These are phyloP conservation scores for Diatrype stigma DNA, from an alignment of 2,329 filamentous ascomycete species.

Conservation along the genomic window DNA sequence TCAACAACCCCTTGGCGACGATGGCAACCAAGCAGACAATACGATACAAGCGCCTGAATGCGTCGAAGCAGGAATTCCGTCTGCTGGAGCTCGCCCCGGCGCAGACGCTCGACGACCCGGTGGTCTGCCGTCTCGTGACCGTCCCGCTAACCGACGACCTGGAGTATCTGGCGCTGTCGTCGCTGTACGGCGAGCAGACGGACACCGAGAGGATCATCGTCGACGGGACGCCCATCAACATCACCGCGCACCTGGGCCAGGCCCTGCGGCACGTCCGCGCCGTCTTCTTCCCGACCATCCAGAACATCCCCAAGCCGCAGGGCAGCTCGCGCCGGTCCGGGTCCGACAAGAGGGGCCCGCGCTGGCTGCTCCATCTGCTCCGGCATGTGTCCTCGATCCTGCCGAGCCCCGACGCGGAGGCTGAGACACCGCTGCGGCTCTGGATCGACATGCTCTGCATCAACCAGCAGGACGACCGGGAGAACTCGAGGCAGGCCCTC, in stretches of 20 bases:
- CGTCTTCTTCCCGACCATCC: slow-evolving; percentile 27
- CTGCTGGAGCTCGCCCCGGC: slow-evolving; percentile 29
- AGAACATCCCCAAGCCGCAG: background rate
- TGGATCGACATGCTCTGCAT: slow-evolving; percentile 9
- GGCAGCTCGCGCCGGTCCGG: background rate
- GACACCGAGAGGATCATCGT: slow-evolving; percentile 27
- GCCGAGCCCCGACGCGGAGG: background rate
- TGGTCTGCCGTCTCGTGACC: slow-evolving; percentile 31
- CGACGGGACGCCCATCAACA: slow-evolving; percentile 20
- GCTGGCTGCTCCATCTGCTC: slow-evolving; percentile 7
- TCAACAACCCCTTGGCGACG: background rate
- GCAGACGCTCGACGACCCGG: slow-evolving; percentile 21
- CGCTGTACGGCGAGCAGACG: slow-evolving; percentile 8
- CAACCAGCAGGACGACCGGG: slow-evolving; percentile 5
- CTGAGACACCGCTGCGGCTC: slow-evolving; percentile 3
- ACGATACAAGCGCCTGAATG: slow-evolving; percentile 16
- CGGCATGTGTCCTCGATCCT: slow-evolving; percentile 5
- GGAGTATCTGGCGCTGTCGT: slow-evolving; percentile 11
- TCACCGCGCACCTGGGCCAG: slow-evolving; percentile 25
- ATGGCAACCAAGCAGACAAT: background rate
- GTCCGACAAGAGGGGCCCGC: slow-evolving; percentile 1
- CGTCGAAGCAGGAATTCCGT: slow-evolving; percentile 25
- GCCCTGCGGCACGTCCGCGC: slow-evolving; percentile 29
- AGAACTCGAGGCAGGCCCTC: slow-evolving; percentile 3
- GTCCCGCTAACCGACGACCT: slow-evolving; percentile 16